Conservation (phyloP, 2,329 filamentous ascomycete genomes). For the Lanzia echinophila region DNA sequence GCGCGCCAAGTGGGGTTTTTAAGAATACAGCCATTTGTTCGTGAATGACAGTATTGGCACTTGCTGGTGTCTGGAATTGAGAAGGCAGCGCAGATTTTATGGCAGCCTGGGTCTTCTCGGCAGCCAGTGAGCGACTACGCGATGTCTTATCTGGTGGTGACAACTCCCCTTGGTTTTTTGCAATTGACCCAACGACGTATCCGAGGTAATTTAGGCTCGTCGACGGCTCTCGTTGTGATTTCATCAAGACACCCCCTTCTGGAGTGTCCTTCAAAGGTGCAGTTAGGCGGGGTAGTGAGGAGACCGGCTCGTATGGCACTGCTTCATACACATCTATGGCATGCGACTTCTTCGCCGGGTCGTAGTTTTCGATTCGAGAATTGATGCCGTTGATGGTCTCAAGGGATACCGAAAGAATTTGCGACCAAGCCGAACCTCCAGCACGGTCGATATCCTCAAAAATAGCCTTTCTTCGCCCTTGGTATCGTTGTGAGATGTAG, state of each 20-base stretch:
- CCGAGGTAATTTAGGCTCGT: constrained; percentile 15
- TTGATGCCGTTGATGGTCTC: constrained; percentile 62
- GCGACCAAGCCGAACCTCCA: constrained; percentile 73
- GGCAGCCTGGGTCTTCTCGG: neutral
- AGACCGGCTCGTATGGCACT: constrained; percentile 22
- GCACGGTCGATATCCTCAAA: constrained; percentile 82
- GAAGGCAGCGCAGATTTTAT: neutral
- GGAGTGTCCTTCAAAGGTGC: constrained; percentile 21
- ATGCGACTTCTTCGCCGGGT: constrained; percentile 33
- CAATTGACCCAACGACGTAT: constrained; percentile 23
- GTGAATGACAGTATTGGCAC: neutral
- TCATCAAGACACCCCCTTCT: constrained; percentile 25
- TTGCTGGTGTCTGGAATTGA: neutral
- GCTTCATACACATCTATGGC: constrained; percentile 1
- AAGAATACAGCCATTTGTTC: constrained; percentile 24
- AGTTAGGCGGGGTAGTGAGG: constrained; percentile 24
- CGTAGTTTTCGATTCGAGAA: constrained; percentile 55
- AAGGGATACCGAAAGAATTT: constrained; percentile 65
- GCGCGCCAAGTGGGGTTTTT: constrained; percentile 50
- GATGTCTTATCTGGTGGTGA: constrained; percentile 14
- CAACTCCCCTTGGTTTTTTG: constrained; percentile 26
- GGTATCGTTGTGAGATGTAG: constrained; percentile 68
- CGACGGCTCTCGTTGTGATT: constrained; percentile 13
- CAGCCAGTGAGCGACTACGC: neutral
- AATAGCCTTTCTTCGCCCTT: constrained; percentile 67